Conservation (phyloP, 2,329 filamentous ascomycete genomes). For the Colletotrichum salicis region DNA sequence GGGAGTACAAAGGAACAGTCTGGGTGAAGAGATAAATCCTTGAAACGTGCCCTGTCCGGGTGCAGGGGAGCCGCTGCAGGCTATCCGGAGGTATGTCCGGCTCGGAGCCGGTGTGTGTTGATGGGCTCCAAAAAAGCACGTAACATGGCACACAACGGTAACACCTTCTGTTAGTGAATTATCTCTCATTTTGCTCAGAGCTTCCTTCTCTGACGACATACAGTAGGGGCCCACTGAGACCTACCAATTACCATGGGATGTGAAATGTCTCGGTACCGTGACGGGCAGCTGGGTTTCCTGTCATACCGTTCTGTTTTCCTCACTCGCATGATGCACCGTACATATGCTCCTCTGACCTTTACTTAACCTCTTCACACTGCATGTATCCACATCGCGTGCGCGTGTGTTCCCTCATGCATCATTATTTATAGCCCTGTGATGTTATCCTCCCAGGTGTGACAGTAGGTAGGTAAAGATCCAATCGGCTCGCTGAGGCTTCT, state of each 20-base stretch:
- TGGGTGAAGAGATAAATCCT: slow-evolving; percentile 14
- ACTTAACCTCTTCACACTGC: slow-evolving; percentile 5
- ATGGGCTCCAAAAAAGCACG: not conserved
- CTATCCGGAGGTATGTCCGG: slow-evolving; percentile 25
- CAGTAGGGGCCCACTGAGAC: not conserved
- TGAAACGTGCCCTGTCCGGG: not conserved
- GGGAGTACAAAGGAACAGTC: not conserved
- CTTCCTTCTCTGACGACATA: slow-evolving; percentile 12
- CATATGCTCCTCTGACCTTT: not conserved
- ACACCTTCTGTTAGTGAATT: not conserved
- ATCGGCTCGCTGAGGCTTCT: not conserved
- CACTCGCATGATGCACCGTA: not conserved
- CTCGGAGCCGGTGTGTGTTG: slow-evolving; percentile 15
- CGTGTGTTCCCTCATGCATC: not conserved
- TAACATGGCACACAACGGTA: not conserved
- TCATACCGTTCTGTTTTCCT: not conserved
- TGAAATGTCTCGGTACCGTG: not conserved
- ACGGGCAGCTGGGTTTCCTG: not conserved
- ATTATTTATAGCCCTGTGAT: slow-evolving; percentile 13
- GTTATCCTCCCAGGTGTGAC: not conserved
- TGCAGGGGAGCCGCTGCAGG: slow-evolving; percentile 17
- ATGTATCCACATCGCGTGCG: not conserved
- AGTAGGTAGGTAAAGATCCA: not conserved
- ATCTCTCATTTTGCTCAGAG: not conserved
- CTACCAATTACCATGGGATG: not conserved